Evolutionary conservation across 1,284 basidiomycete species (phyloP).

Genomic region (Vanrija pseudolonga): DNA sequence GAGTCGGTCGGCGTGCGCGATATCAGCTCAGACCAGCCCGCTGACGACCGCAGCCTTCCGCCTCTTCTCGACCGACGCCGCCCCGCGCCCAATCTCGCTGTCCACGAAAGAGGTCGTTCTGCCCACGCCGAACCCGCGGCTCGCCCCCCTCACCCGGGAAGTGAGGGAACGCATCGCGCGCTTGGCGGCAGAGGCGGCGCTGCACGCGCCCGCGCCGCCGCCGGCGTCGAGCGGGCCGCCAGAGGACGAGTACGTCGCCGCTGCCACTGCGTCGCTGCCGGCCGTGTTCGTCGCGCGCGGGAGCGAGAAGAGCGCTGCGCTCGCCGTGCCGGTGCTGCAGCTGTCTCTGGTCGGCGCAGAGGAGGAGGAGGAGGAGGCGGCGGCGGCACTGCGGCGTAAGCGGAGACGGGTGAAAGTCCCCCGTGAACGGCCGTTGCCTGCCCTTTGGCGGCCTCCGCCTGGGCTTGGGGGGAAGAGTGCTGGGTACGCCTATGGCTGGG

Average conservation of each 20-base stretch:
- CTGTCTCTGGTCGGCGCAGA: not conserved
- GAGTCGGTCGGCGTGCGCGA: constrained; percentile 1
- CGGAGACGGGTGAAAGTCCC: not conserved
- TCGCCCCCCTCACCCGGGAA: not conserved
- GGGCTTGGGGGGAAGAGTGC: not conserved
- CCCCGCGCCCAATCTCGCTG: constrained; percentile 19
- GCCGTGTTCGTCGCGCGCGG: not conserved
- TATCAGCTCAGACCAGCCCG: not conserved
- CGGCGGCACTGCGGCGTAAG: not conserved
- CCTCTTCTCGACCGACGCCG: constrained; percentile 28
- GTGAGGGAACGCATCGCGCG: constrained; percentile 1
- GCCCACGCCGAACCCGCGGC: constrained; percentile 12
- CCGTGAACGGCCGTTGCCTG: not conserved
- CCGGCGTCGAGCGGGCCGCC: not conserved
- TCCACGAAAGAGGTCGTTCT: constrained; percentile 20
- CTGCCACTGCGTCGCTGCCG: too few relatives aligned
- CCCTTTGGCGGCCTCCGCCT: not conserved
- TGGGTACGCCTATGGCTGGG: not conserved
- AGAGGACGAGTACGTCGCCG: not conserved
- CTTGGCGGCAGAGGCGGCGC: constrained; percentile 3
- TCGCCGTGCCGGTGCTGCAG: not conserved
- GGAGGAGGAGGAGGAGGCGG: not conserved
- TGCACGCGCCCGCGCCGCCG: not conserved
- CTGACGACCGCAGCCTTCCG: constrained; percentile 21
- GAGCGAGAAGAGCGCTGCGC: not conserved